phyloP scores from a whole-genome alignment of 805 yeast genomes.

The Hanseniaspora pseudoguilliermondii region DNA sequence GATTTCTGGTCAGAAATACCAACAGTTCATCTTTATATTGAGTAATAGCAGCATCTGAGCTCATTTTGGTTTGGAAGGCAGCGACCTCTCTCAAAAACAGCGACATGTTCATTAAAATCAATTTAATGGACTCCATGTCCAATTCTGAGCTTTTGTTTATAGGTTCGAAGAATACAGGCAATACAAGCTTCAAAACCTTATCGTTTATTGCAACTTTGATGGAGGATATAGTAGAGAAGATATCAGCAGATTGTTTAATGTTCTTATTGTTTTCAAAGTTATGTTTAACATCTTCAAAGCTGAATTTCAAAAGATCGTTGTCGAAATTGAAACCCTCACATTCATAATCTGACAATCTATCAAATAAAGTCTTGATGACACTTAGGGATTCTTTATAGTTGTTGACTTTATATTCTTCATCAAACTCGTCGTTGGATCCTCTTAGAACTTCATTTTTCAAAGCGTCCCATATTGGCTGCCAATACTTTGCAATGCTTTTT shows the following conservation, averaged over 20 bases:
- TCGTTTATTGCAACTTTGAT: slow-evolving; percentile 38
- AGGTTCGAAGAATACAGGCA: slow-evolving; percentile 33
- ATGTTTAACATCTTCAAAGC: slow-evolving; percentile 40
- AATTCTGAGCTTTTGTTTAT: slow-evolving; percentile 22
- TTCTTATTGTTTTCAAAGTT: slow-evolving; percentile 41
- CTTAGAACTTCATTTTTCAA: slow-evolving; percentile 81
- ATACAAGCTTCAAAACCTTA: slow-evolving; percentile 32
- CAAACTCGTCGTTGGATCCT: slow-evolving; percentile 41
- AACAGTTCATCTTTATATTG: slow-evolving; percentile 54
- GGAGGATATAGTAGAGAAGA: slow-evolving; percentile 44
- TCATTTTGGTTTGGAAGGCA: not conserved
- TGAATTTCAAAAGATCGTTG: slow-evolving; percentile 28
- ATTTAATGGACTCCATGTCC: slow-evolving; percentile 46
- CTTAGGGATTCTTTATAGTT: slow-evolving; percentile 34
- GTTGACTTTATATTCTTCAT: slow-evolving; percentile 29
- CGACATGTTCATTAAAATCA: slow-evolving; percentile 46
- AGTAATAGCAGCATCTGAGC: slow-evolving; percentile 29
- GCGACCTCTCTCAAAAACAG: slow-evolving; percentile 33
- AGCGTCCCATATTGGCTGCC: slow-evolving; percentile 76
- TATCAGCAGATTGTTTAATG: slow-evolving; percentile 49
- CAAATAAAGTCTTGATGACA: slow-evolving; percentile 35
- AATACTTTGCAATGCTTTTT: slow-evolving; percentile 41
- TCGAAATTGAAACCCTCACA: slow-evolving; percentile 27
- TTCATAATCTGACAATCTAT: slow-evolving; percentile 22
- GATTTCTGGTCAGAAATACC: slow-evolving; percentile 52